Base-by-base conservation (phyloP, 345 rosid genomes). In the Citrus maxima region DNA sequence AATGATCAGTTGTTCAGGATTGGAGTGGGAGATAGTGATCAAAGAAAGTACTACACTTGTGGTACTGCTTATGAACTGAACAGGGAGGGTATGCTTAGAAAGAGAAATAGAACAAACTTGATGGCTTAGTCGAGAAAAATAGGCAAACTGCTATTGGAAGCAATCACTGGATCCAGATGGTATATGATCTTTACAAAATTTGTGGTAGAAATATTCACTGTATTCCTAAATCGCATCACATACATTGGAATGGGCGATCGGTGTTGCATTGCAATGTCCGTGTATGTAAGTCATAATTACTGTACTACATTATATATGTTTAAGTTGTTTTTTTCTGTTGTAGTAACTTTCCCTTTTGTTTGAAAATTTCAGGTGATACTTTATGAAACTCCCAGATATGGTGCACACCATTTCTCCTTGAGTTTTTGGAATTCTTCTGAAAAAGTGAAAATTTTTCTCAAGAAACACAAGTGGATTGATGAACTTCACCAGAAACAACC, bases 241-340 rank as follows among this genome's bases (percentile, higher is more conserved):
- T 93, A 82, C 97, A 91, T 67, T 94, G 95, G 97, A 85, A 86
- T 12, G 89, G 89, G 67, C 79, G 82, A 70, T 68, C 86, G 73
- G 80, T 88, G 51, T 83, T 85, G 77, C 89, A 80, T 59, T 85
- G 90, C 35, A 89, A 90, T 88, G 90, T 88, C 72, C 98, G 91
- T 93, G 99, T 89, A 94, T 93, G 99, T 89, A 93, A 94, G 98
- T 96, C 88, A 78, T 85, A 70, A 42, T 79, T 51, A 66, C 88
- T 82, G 86, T 82, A 54, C 73, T 79, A 38, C 75, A 25, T 67
- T 74, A 32, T 75, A 72, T 62, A 73, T 63, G 67, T 34, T 70
- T 60, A 49, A 1, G 65, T 51, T 73, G 18, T 81, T 56, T 67
- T 73, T 38, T 14, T 35, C 21, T 5, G 42, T 59, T 58, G 79